Percentiles rank a stretch among this genome's conserved stretches.
Conservation (phyloP, 2,329 filamentous ascomycete genomes). For the Penicillium brasilianum region DNA sequence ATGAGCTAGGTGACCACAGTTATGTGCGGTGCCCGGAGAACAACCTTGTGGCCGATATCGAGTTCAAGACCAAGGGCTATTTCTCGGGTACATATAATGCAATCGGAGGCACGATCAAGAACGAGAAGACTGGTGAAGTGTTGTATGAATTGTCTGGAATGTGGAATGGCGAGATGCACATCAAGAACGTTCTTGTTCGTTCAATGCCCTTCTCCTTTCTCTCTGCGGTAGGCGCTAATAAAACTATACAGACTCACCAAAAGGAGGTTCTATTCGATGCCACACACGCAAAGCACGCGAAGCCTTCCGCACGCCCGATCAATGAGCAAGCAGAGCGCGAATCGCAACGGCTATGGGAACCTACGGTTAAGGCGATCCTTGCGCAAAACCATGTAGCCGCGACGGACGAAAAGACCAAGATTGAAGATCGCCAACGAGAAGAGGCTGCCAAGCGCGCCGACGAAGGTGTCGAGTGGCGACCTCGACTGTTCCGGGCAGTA, state of each 20-base stretch:
- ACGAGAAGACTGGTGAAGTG: conserved; percentile 81
- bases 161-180: conserved; percentile 94
- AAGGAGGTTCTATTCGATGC: conserved; percentile 92
- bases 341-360: conserved; percentile 84
- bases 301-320: conserved; percentile 74
- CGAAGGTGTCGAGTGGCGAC: conserved; percentile 83
- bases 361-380: conserved; percentile 80
- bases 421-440: conserved; percentile 89
- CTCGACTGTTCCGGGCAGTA: conserved; percentile 80
- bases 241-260: conserved; percentile 72
- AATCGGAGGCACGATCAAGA: conserved; percentile 88
- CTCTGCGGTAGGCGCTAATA: conserved; percentile 14
- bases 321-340: conserved; percentile 88
- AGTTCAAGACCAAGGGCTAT: conserved; percentile 99
- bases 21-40: conserved; percentile 89
- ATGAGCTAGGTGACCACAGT: conserved; percentile 95
- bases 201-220: background rate
- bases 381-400: conserved; percentile 84
- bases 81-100: conserved; percentile 96
- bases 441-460: conserved; percentile 81
- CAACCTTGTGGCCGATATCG: conserved; percentile 84
- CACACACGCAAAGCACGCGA: conserved; percentile 73
- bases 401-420: conserved; percentile 93
- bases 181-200: conserved; percentile 73
- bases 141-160: conserved; percentile 91